A percentile compares a stretch with the other conserved stretches of the same genome.
Evolutionary conservation across 2,329 filamentous ascomycete species (phyloP).

Genomic region (Zymoseptoria passerinii): DNA sequence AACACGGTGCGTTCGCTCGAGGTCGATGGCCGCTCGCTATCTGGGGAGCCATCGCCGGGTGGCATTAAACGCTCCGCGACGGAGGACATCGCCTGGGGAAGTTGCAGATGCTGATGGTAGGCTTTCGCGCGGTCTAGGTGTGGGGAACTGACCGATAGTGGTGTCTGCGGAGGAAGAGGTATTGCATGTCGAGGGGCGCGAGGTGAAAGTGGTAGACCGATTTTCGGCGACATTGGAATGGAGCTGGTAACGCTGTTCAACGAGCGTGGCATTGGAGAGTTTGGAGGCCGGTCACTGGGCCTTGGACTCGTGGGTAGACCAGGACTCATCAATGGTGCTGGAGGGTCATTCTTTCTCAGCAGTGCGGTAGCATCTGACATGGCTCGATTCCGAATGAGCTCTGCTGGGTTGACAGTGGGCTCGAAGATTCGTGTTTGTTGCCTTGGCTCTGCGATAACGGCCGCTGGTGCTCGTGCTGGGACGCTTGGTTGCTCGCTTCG

Average conservation of each 20-base stretch:
- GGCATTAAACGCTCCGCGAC: slow-evolving; percentile 19
- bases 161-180: slow-evolving; percentile 61
- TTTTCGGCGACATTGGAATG: slow-evolving; percentile 59
- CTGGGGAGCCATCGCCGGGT: slow-evolving; percentile 15
- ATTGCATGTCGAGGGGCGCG: slow-evolving; percentile 66
- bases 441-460: slow-evolving; percentile 6
- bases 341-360: slow-evolving; percentile 29
- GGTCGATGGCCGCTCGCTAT: slow-evolving; percentile 19
- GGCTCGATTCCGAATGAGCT: slow-evolving; percentile 23
- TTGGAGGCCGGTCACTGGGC: slow-evolving; percentile 51
- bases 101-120: slow-evolving; percentile 24
- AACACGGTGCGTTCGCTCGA: slow-evolving; percentile 20
- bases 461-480: slow-evolving; percentile 14
- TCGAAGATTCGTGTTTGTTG: slow-evolving; percentile 11
- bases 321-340: slow-evolving; percentile 49
- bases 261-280: slow-evolving; percentile 51
- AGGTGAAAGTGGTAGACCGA: slow-evolving; percentile 56
- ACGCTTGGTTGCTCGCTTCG: not conserved
- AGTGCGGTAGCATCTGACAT: slow-evolving; percentile 18
- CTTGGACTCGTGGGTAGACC: slow-evolving; percentile 56
- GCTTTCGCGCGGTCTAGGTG: slow-evolving; percentile 34
- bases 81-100: slow-evolving; percentile 8
- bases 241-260: slow-evolving; percentile 50
- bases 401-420: slow-evolving; percentile 19
- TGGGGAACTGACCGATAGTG: slow-evolving; percentile 53